Percentiles rank a stretch among this genome's conserved stretches.
These are phyloP conservation scores for Floccularia luteovirens DNA, from an alignment of 768 basidiomycete species.

Conservation along the genomic window DNA sequence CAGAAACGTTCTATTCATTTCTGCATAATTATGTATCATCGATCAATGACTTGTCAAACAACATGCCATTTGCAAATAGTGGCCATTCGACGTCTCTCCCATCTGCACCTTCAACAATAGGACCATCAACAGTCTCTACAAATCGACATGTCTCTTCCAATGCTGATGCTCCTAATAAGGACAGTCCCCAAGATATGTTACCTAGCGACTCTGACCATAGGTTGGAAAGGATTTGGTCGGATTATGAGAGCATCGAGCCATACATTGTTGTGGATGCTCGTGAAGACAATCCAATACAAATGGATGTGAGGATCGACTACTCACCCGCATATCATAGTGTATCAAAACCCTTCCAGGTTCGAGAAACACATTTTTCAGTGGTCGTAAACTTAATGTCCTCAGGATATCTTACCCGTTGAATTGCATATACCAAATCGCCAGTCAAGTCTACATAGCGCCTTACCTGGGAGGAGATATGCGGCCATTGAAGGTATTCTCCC, in stretches of 20 bases:
- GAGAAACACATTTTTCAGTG: slow-evolving; percentile 4
- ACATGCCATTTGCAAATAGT: slow-evolving; percentile 31
- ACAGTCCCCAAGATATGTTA: slow-evolving; percentile 30
- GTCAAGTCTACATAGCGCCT: slow-evolving; percentile 38
- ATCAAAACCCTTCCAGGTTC: slow-evolving; percentile 56
- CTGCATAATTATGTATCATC: slow-evolving; percentile 84
- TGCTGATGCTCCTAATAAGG: slow-evolving; percentile 10
- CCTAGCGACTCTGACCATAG: slow-evolving; percentile 81
- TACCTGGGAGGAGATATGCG: slow-evolving; percentile 42
- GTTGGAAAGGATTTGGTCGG: slow-evolving; percentile 79
- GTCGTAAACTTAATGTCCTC: slow-evolving; percentile 1
- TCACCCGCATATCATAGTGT: slow-evolving; percentile 24
- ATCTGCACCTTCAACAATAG: slow-evolving; percentile 17
- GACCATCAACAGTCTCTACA: slow-evolving; percentile 24
- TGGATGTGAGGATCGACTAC: slow-evolving; percentile 54
- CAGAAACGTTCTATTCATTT: slow-evolving; percentile 93
- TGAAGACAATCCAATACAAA: slow-evolving; percentile 33
- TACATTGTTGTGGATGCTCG: slow-evolving; percentile 53
- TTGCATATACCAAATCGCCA: slow-evolving; percentile 68
- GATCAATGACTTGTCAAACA: slow-evolving; percentile 57
- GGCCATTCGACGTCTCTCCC: slow-evolving; percentile 23
- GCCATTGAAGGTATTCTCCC: slow-evolving; percentile 49
- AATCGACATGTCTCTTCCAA: slow-evolving; percentile 17
- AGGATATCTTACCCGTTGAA: slow-evolving; percentile 78
- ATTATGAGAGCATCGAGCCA: slow-evolving; percentile 78